These are phyloP conservation scores for Actinomucor elegans DNA, from an alignment of 371 early-diverging fungal species.

Conservation along the genomic window DNA sequence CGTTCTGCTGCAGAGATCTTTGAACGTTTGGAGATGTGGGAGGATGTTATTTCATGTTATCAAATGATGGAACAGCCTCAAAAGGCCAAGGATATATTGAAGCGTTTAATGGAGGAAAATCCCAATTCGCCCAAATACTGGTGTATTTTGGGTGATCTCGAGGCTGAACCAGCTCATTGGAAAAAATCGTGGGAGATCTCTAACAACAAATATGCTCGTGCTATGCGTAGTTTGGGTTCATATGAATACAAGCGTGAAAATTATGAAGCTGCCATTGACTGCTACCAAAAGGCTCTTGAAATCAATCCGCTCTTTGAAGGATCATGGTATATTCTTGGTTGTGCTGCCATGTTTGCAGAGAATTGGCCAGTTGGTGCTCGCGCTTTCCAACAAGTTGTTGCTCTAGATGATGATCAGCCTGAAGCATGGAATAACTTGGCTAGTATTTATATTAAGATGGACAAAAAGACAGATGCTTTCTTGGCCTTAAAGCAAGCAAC, in stretches of 20 bases:
- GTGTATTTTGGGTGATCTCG: slow-evolving; percentile 90
- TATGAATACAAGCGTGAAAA: slow-evolving; percentile 70
- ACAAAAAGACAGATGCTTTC: slow-evolving; percentile 76
- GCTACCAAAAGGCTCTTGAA: slow-evolving; percentile 73
- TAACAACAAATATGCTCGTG: slow-evolving; percentile 77
- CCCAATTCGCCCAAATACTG: slow-evolving; percentile 82
- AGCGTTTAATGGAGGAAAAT: slow-evolving; percentile 59
- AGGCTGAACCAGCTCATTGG: slow-evolving; percentile 76
- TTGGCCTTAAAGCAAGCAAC: slow-evolving; percentile 83
- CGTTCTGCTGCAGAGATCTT: slow-evolving; percentile 92
- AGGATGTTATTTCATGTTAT: slow-evolving; percentile 85
- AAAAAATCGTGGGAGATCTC: slow-evolving; percentile 89
- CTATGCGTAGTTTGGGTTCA: slow-evolving; percentile 90
- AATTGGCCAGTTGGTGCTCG: slow-evolving; percentile 75
- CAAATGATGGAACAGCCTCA: slow-evolving; percentile 78
- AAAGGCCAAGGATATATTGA: slow-evolving; percentile 78
- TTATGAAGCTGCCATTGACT: slow-evolving; percentile 53
- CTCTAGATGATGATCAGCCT: slow-evolving; percentile 80
- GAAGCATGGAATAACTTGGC: slow-evolving; percentile 98
- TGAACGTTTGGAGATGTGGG: slow-evolving; percentile 92
- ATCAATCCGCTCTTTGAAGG: slow-evolving; percentile 95
- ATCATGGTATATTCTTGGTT: slow-evolving; percentile 95
- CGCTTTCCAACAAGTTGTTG: slow-evolving; percentile 79
- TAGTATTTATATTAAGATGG: slow-evolving; percentile 71
- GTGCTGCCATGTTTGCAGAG: slow-evolving; percentile 84